Conservation (phyloP, 495 filamentous ascomycete species). For the Pyrenula massariospora region DNA sequence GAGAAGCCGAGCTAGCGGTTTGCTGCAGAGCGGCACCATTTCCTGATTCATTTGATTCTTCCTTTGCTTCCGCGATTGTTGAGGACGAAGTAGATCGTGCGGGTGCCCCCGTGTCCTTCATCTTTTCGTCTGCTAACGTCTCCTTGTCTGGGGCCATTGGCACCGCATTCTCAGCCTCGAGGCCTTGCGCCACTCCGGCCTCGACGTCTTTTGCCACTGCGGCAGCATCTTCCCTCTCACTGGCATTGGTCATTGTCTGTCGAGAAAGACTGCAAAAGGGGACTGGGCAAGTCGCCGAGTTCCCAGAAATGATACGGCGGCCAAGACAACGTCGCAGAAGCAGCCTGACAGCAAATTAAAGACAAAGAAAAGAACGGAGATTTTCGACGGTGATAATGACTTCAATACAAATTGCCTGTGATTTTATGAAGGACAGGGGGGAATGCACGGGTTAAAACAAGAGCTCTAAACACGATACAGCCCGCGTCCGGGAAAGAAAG, state of each 20-base stretch:
- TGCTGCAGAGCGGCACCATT: slow-evolving; percentile 14
- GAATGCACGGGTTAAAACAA: too few relatives aligned
- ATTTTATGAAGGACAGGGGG: too few relatives aligned
- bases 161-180: neutral
- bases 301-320: too few relatives aligned
- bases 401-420: too few relatives aligned
- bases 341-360: too few relatives aligned
- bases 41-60: slow-evolving; percentile 4
- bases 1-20: slow-evolving; percentile 15
- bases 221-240: neutral
- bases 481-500: too few relatives aligned
- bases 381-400: too few relatives aligned
- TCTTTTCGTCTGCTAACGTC: neutral
- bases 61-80: neutral
- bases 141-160: neutral
- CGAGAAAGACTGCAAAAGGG: too few relatives aligned
- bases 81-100: neutral
- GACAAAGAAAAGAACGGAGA: too few relatives aligned
- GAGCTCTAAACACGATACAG: too few relatives aligned
- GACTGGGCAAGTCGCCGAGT: too few relatives aligned
- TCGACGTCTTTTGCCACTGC: neutral
- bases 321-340: too few relatives aligned
- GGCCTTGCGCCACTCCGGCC: neutral
- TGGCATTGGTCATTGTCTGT: neutral
- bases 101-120: neutral